Base-by-base conservation (phyloP, 257 asterid species). In the Solanum paucissectum region DNA sequence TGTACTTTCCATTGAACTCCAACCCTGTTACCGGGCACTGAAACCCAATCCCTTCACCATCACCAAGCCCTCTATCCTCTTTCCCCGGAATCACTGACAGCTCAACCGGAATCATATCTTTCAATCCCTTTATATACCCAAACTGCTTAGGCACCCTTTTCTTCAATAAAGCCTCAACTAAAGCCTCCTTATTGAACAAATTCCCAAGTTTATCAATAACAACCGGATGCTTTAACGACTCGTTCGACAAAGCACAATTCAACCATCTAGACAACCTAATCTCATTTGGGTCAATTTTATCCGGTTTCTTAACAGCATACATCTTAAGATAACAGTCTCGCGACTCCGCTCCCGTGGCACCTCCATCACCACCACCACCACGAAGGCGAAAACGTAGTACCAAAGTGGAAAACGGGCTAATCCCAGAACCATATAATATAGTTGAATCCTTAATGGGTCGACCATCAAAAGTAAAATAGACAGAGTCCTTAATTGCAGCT, bases 281-380 rank as follows among this genome's bases (percentile, higher is more conserved):
- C 91, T 97, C 99, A 60, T 95, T 93, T 2, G 98, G 99, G 36
- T 97, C 98, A 29, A 90, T 93, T 91, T 94, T 97, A 64, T 95
- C 99, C 20, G 98, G 99, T 88, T 94, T 95, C 89, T 95, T 96
- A 13, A 25, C 89, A 4, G 98, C 98, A 88, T 97, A 95, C 99
- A 97, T 97, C 83, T 96, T 95, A 46, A 97, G 83, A 88, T 92
- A 97, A 77, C 98, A 97, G 91, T 96, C 99, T 13, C 99, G 90
- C 5, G 99, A 97, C 92, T 97, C 99, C 0, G 99, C 99, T 58
- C 99, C 95, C 4, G 99, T 97, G 90, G 98, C 94, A 33, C 99
- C 98, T 10, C 99, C 99, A 91, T 97, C 99, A 10, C 99, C 99
- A 1, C 99, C 98, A 12, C 99, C 99, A 25, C 98, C 98, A 7